Percentiles rank a stretch among this genome's conserved stretches.
Conservation (phyloP, 192 early-diverging fungal genomes). For the Backusella tarrabulga region DNA sequence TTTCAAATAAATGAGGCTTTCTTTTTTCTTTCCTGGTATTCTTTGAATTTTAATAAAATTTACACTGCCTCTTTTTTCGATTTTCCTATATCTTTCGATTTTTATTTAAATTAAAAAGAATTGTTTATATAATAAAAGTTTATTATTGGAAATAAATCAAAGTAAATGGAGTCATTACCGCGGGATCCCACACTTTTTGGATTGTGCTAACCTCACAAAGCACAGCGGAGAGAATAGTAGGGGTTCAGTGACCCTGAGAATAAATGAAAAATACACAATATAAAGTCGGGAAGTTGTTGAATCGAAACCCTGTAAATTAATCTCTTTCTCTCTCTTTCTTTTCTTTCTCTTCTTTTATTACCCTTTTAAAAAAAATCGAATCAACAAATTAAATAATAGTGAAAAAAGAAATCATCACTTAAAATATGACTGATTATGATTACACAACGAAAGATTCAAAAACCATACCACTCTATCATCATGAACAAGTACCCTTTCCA, state of each 20-base stretch:
- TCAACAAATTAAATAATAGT: background rate
- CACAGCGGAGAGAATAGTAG: background rate
- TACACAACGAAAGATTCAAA: background rate
- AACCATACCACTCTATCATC: slow-evolving; percentile 20
- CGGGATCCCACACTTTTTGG: slow-evolving; percentile 11
- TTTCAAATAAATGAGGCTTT: background rate
- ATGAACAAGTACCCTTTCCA: slow-evolving; percentile 12
- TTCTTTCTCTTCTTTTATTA: background rate
- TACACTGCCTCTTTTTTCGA: background rate
- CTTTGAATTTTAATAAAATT: background rate
- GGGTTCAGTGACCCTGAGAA: slow-evolving; percentile 16
- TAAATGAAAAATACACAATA: slow-evolving; percentile 11
- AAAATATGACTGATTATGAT: background rate
- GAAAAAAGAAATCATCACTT: background rate
- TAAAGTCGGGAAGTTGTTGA: slow-evolving; percentile 13
- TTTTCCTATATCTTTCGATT: background rate
- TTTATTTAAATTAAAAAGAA: background rate
- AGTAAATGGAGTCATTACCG: background rate
- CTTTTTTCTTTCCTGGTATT: background rate
- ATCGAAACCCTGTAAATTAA: slow-evolving; percentile 8
- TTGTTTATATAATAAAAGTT: background rate
- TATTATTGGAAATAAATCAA: background rate
- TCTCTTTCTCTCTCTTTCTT: slow-evolving; percentile 3
- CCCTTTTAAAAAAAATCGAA: background rate
- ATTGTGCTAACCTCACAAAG: slow-evolving; percentile 8